These are phyloP conservation scores for Prunus mume DNA, from an alignment of 306 rosid species.

Conservation along the genomic window DNA sequence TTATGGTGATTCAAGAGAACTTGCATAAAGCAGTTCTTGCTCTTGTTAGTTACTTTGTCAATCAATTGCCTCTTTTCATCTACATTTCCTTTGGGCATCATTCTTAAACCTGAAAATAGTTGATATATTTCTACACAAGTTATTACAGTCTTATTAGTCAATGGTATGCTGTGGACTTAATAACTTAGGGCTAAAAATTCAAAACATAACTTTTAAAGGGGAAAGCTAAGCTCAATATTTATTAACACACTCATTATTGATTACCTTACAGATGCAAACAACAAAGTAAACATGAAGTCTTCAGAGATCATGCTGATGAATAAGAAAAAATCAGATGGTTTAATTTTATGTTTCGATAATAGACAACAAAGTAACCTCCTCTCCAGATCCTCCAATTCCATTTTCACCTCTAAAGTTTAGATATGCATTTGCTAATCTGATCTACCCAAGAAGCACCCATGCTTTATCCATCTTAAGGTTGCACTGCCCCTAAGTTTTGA, in stretches of 20 bases:
- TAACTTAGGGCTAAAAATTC: not conserved
- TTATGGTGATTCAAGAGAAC: too few relatives aligned
- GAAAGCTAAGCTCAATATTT: not conserved
- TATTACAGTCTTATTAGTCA: not conserved
- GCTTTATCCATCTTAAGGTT: too few relatives aligned
- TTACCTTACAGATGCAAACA: constrained; percentile 55
- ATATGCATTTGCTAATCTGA: too few relatives aligned
- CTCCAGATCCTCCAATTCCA: not conserved
- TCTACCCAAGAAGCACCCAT: too few relatives aligned
- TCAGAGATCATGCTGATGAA: not conserved
- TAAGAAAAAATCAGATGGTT: not conserved
- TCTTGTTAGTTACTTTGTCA: too few relatives aligned
- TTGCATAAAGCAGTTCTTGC: too few relatives aligned
- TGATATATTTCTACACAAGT: not conserved
- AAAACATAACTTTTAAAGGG: not conserved
- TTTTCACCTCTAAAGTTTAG: not conserved
- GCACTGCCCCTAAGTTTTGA: too few relatives aligned
- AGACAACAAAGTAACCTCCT: not conserved
- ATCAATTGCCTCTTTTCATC: too few relatives aligned
- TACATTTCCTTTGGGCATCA: too few relatives aligned
- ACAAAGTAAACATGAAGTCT: not conserved
- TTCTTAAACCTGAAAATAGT: too few relatives aligned
- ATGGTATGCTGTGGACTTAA: not conserved
- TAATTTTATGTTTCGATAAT: not conserved
- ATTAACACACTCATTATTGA: not conserved